These are phyloP conservation scores for Cryptococcus sp. DNA, from an alignment of 1,284 basidiomycete species.

Conservation along the genomic window DNA sequence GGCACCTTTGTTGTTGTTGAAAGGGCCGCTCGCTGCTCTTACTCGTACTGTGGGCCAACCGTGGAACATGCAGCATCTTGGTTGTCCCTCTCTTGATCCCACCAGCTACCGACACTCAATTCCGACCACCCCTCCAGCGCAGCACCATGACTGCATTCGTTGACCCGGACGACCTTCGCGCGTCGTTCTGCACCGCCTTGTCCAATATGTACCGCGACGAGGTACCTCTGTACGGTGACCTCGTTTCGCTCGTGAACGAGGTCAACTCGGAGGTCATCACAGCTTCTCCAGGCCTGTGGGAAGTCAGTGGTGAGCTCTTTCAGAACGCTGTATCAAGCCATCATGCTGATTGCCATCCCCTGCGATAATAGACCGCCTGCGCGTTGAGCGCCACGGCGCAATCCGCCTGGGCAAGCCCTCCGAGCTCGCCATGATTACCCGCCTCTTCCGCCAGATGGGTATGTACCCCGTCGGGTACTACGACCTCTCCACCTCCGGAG, in stretches of 20 bases:
- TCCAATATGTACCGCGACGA: slow-evolving; percentile 49
- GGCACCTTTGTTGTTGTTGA: too few species aligned
- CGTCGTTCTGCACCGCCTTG: slow-evolving; percentile 44
- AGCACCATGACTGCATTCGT: slow-evolving; percentile 8
- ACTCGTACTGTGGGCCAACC: too few species aligned
- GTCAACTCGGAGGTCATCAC: slow-evolving; percentile 40
- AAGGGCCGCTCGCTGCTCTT: too few species aligned
- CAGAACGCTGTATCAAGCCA: background rate
- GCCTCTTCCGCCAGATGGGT: slow-evolving; percentile 47
- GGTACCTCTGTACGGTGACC: slow-evolving; percentile 51
- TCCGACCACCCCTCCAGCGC: too few species aligned
- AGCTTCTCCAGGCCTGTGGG: slow-evolving; percentile 10
- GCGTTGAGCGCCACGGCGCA: slow-evolving; percentile 51
- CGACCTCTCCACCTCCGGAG: slow-evolving; percentile 46
- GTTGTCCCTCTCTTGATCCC: too few species aligned
- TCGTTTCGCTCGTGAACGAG: slow-evolving; percentile 48
- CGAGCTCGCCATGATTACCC: slow-evolving; percentile 47
- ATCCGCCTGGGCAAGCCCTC: slow-evolving; percentile 49
- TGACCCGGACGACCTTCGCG: slow-evolving; percentile 41
- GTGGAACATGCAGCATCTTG: too few species aligned
- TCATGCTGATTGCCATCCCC: background rate
- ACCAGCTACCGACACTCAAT: too few species aligned
- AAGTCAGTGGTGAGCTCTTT: slow-evolving; percentile 17
- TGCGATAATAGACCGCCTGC: slow-evolving; percentile 37
- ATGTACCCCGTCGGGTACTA: slow-evolving; percentile 53